Evolutionary conservation across 768 basidiomycete species (phyloP), one percentile per base, ranked within the genome.

Genomic region (Chlorophyllum brunneum): DNA sequence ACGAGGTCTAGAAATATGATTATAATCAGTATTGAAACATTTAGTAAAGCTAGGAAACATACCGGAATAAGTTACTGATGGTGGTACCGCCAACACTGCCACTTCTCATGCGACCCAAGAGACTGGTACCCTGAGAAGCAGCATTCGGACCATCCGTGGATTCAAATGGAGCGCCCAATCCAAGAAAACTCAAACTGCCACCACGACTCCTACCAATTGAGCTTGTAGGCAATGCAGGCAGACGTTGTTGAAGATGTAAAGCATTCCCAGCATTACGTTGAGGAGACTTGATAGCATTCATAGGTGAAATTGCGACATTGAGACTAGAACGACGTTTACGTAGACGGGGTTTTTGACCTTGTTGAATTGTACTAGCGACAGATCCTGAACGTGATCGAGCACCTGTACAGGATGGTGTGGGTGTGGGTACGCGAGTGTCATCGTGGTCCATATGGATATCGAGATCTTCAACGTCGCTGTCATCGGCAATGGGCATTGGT

Each of bases 261-360:
- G 83, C 81, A 24, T 69, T 70, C 20, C 73, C 72, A 0, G 78
- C 82, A 1, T 67, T 76, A 30, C 81, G 74, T 11, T 71, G 59
- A 1, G 83, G 80, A 0, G 81, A 80, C 53, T 82, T 83, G 58
- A 86, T 82, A 30, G 71, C 62, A 36, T 72, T 71, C 66, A 85
- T 78, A 1, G 83, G 81, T 6, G 74, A 80, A 10, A 72, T 68
- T 2, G 66, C 73, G 18, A 81, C 55, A 4, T 79, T 85, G 26
- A 87, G 65, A 31, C 83, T 86, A 15, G 83, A 85, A 36, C 83
- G 80, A 36, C 86, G 78, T 46, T 75, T 77, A 41, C 86, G 80
- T 23, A 82, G 73, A 29, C 73, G 74, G 22, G 78, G 76, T 23
- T 51, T 61, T 11, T 56, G 53, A 16, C 56, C 58, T 51, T 34